These are phyloP conservation scores for Penicillium herquei DNA, from an alignment of 495 filamentous ascomycete genomes.

Conservation along the genomic window DNA sequence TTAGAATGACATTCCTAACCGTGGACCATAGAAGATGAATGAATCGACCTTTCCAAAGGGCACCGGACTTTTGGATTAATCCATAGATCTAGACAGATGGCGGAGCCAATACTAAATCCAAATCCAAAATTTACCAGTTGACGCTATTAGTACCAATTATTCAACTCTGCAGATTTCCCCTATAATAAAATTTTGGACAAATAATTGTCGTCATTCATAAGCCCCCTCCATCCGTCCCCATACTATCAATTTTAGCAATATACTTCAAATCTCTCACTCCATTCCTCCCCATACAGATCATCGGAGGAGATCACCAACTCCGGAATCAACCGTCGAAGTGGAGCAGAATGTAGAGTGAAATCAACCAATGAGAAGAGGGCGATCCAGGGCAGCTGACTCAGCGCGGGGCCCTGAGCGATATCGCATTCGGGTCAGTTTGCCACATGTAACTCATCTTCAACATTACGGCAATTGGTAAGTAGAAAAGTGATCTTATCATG, in stretches of 20 bases:
- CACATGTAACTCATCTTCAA: slow-evolving; percentile 25
- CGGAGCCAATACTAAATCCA: too few species aligned
- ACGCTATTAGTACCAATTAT: too few species aligned
- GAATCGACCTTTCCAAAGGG: too few species aligned
- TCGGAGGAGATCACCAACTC: slow-evolving; percentile 7
- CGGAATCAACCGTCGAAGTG: slow-evolving; percentile 4
- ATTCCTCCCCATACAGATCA: too few species aligned
- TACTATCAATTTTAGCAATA: background rate
- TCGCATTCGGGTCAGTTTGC: slow-evolving; percentile 29
- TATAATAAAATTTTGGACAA: too few species aligned
- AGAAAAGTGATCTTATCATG: background rate
- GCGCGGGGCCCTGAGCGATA: slow-evolving; percentile 39
- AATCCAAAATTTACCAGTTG: too few species aligned
- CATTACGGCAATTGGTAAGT: slow-evolving; percentile 31
- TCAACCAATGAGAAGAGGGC: slow-evolving; percentile 19
- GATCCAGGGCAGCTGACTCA: slow-evolving; percentile 32
- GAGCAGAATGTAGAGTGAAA: background rate
- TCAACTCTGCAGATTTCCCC: too few species aligned
- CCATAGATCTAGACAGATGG: too few species aligned
- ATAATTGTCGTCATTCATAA: too few species aligned
- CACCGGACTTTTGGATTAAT: too few species aligned
- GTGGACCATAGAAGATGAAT: too few species aligned
- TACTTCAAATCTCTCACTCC: background rate
- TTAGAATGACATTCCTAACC: background rate
- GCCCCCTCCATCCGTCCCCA: too few species aligned